A percentile compares a stretch with the other conserved stretches of the same genome.
phyloP scores from a whole-genome alignment of 495 filamentous ascomycete species.

The Aspergillus campestris region DNA sequence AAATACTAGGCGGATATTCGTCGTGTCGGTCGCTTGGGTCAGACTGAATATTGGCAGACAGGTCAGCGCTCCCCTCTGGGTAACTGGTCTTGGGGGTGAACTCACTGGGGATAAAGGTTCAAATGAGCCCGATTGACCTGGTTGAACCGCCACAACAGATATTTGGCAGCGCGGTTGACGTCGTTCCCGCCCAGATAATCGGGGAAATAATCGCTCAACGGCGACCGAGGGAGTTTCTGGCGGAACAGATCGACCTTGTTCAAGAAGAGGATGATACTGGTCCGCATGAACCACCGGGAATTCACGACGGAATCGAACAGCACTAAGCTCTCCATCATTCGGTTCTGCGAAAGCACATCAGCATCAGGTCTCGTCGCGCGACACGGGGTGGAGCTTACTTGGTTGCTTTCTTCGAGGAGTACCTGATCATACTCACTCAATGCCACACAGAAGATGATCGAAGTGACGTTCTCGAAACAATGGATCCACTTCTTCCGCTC shows the following conservation, averaged over 20 bases:
- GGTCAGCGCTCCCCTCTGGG: slow-evolving; percentile 17
- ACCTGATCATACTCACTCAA: slow-evolving; percentile 98
- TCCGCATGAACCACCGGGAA: slow-evolving; percentile 97
- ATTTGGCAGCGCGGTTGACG: slow-evolving; percentile 95
- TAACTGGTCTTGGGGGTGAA: slow-evolving; percentile 3
- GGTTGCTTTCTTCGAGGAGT: slow-evolving; percentile 90
- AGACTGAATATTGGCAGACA: slow-evolving; percentile 47
- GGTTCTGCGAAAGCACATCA: slow-evolving; percentile 53
- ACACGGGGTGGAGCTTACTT: slow-evolving; percentile 46
- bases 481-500: slow-evolving; percentile 99
- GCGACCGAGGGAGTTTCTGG: slow-evolving; percentile 80
- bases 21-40: slow-evolving; percentile 97
- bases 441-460: slow-evolving; percentile 99
- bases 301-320: slow-evolving; percentile 99
- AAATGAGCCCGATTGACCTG: slow-evolving; percentile 95
- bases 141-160: slow-evolving; percentile 95
- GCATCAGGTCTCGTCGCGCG: not conserved
- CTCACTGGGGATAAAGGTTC: slow-evolving; percentile 96
- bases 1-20: slow-evolving; percentile 95
- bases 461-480: slow-evolving; percentile 98
- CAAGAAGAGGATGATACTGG: slow-evolving; percentile 95
- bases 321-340: slow-evolving; percentile 96
- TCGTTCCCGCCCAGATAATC: slow-evolving; percentile 97
- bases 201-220: slow-evolving; percentile 88
- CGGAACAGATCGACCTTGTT: slow-evolving; percentile 99